Conservation (phyloP, 208 protist species). For the Trichomonas tenax region DNA sequence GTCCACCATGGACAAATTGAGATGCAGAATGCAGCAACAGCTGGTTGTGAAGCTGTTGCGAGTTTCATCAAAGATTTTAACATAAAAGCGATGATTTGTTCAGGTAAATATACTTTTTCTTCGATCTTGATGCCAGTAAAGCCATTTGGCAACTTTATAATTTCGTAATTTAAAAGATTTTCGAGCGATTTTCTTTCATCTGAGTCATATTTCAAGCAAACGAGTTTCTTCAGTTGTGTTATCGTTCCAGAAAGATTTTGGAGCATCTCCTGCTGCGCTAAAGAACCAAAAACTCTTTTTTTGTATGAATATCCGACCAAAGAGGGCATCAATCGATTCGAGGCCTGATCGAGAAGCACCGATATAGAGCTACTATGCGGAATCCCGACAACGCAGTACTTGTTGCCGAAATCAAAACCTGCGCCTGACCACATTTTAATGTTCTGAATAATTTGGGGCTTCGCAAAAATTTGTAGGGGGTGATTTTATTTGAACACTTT, state of each 20-base stretch:
- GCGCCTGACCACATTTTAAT: conserved; percentile 25
- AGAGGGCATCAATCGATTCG: conserved; percentile 28
- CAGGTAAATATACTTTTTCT: conserved; percentile 11
- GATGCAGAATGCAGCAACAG: conserved; percentile 22
- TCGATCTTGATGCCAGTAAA: conserved; percentile 26
- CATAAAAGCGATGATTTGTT: conserved; percentile 24
- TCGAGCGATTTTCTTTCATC: background rate
- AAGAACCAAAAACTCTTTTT: conserved; percentile 12
- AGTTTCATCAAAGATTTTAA: background rate
- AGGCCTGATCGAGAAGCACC: conserved; percentile 26
- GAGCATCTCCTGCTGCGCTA: background rate
- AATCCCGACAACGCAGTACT: conserved; percentile 28
- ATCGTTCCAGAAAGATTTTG: conserved; percentile 26
- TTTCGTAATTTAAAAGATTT: conserved; percentile 6
- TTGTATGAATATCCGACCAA: conserved; percentile 26
- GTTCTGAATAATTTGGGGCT: too few relatives aligned
- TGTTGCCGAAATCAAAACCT: conserved; percentile 32
- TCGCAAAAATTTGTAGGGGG: too few relatives aligned
- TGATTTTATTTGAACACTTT: too few relatives aligned
- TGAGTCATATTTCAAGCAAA: conserved; percentile 25
- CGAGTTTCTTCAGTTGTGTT: conserved; percentile 25
- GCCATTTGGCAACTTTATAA: background rate
- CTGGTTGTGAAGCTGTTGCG: background rate
- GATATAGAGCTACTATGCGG: background rate
- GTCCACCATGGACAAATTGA: conserved; percentile 26